Conservation (phyloP, 2,329 filamentous ascomycete species). For the Aschersonia sp. region DNA sequence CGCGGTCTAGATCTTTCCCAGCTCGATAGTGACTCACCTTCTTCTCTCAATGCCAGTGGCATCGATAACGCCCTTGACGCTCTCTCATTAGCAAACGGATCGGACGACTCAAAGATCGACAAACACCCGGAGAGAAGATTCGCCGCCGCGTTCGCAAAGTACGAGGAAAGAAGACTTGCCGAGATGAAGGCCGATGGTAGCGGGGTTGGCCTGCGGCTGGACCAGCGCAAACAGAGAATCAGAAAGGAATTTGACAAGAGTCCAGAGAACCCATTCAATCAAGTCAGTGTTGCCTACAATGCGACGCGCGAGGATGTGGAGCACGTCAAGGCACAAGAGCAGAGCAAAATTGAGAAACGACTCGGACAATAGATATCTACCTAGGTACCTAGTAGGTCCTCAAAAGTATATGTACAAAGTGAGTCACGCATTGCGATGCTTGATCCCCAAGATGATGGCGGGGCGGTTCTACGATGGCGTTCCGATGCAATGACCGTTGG, state of each 20-base stretch:
- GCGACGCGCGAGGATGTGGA: conserved; percentile 62
- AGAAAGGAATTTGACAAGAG: conserved; percentile 90
- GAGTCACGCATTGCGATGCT: too few species aligned
- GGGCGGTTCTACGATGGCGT: too few species aligned
- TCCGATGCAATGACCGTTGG: too few species aligned
- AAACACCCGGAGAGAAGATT: conserved; percentile 77
- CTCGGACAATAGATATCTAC: conserved; percentile 25
- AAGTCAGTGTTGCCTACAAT: conserved; percentile 63
- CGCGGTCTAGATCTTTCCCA: conserved; percentile 61
- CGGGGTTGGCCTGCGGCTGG: conserved; percentile 55
- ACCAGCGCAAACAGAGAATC: conserved; percentile 75
- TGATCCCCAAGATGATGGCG: too few species aligned
- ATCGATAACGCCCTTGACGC: conserved; percentile 93
- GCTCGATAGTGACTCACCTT: conserved; percentile 48
- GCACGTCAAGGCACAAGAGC: conserved; percentile 50
- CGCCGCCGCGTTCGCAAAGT: conserved; percentile 73
- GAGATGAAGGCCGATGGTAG: conserved; percentile 77
- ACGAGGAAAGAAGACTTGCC: conserved; percentile 62
- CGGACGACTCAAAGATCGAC: conserved; percentile 59
- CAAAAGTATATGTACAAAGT: too few species aligned
- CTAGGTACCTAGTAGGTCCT: too few species aligned
- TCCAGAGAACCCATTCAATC: conserved; percentile 91
- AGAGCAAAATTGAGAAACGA: conserved; percentile 58
- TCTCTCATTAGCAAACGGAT: conserved; percentile 46
- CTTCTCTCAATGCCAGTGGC: conserved; percentile 63